Base-by-base conservation (phyloP, 2,329 filamentous ascomycete genomes). In the Claviceps arundinis region DNA sequence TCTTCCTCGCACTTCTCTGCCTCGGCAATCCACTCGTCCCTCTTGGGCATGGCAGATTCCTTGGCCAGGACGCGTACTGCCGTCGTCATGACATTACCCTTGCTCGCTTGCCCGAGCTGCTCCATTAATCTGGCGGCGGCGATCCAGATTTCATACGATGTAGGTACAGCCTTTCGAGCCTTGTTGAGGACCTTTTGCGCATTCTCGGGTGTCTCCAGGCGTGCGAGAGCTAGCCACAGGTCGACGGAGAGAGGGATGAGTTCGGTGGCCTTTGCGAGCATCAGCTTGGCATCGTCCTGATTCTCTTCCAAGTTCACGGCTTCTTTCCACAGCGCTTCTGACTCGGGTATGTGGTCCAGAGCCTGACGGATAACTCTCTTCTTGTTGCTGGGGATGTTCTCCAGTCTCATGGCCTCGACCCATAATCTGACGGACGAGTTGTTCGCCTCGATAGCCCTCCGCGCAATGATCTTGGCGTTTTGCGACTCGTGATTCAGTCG, bases 291-390 rank as follows among this genome's bases (percentile, higher is more conserved):
- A 70, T 96, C 89, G 34, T 84, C 85, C 0, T 86, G 80, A 59
- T 95, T 85, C 62, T 96, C 91, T 63, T 97, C 93, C 52, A 97
- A 72, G 60, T 97, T 97, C 56, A 98, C 91, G 5, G 91, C 85
- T 64, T 94, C 89, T 65, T 97, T 98, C 93, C 93, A 98, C n/a
- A 98, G 78, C 43, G 87, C 85, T 47, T 97, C 93, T 0, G 91
- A 97, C 62, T 95, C 89, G 0, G 90, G 90, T 42, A 96, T 87
- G 62, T 95, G 85, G 61, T 97, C 88, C 45, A 98, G 75, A 0
- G 93, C 94, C 63, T 94, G 87, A 52, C 90, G 81, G 37, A 96
- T 82, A 7, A 98, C 93, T 63, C 89, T 84, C 70, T 97, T 97
- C 69, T 94, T 95, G 11, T 89, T 87, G 54, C 84, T 80, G 1